Evolutionary conservation across 352 stramenopile species (phyloP).

Genomic region (Globisporangium irregulare): DNA sequence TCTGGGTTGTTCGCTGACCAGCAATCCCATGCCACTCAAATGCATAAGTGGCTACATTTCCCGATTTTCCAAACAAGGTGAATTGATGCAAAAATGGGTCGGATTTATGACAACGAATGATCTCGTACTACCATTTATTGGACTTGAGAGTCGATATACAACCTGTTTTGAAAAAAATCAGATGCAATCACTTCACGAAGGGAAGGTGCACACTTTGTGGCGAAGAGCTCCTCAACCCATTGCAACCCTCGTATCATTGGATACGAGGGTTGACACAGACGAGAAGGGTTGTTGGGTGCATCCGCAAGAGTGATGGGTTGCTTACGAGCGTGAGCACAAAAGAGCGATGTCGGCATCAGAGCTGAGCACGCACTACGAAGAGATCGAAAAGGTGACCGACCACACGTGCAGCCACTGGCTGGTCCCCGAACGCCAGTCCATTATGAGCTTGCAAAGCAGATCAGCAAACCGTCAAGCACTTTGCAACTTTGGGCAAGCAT

Average conservation of each 20-base stretch:
- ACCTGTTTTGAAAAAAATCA: neutral
- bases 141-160: neutral
- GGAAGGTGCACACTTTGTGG: neutral
- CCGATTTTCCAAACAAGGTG: neutral
- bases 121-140: neutral
- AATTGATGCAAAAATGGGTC: neutral
- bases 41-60: neutral
- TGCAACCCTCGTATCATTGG: neutral
- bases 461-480: neutral
- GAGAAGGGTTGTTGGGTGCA: neutral
- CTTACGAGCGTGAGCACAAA: neutral
- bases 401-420: neutral
- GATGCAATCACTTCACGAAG: neutral
- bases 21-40: neutral
- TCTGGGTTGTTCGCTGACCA: neutral
- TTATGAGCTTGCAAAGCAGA: neutral
- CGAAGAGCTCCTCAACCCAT: neutral
- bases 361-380: neutral
- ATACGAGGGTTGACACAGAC: neutral
- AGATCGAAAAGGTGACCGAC: neutral
- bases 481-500: neutral
- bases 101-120: neutral
- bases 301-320: neutral
- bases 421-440: neutral
- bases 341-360: neutral